phyloP scores from a whole-genome alignment of 495 filamentous ascomycete species.

The Aspergillus olivimuriae region DNA sequence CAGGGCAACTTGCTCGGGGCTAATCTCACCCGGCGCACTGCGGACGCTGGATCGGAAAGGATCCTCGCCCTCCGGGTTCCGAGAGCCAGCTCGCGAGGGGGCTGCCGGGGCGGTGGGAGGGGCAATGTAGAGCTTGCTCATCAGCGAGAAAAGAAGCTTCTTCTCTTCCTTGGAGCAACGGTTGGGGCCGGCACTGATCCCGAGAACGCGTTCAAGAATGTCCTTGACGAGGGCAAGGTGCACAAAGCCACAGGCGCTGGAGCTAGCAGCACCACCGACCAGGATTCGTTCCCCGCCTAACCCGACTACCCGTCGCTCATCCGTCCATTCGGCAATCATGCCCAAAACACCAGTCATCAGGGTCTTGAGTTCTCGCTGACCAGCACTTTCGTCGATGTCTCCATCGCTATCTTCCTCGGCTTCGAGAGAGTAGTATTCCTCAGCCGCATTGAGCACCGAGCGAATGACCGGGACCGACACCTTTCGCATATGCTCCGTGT shows the following conservation, averaged over 20 bases:
- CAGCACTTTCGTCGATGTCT: slow-evolving; percentile 59
- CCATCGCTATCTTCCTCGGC: slow-evolving; percentile 48
- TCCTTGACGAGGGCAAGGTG: slow-evolving; percentile 30
- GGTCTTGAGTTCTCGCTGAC: slow-evolving; percentile 77
- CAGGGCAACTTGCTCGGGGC: slow-evolving; percentile 28
- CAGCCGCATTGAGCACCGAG: slow-evolving; percentile 45
- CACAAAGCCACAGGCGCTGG: slow-evolving; percentile 49
- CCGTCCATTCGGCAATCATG: slow-evolving; percentile 92
- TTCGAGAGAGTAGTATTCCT: slow-evolving; percentile 45
- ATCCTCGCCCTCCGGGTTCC: slow-evolving; percentile 33
- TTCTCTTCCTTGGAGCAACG: slow-evolving; percentile 66
- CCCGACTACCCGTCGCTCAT: slow-evolving; percentile 78
- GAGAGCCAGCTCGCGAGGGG: slow-evolving; percentile 32
- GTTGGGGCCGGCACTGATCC: slow-evolving; percentile 28
- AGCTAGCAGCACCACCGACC: slow-evolving; percentile 48
- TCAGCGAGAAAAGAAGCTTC: slow-evolving; percentile 68
- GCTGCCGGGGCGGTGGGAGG: slow-evolving; percentile 40
- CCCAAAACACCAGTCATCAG: slow-evolving; percentile 65
- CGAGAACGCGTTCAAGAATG: slow-evolving; percentile 29
- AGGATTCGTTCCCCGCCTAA: slow-evolving; percentile 51
- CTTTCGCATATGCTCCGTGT: slow-evolving; percentile 69
- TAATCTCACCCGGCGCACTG: slow-evolving; percentile 31
- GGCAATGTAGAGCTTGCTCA: slow-evolving; percentile 78
- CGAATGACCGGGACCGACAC: slow-evolving; percentile 66
- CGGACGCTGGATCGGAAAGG: slow-evolving; percentile 35